A percentile compares a stretch with the other conserved stretches of the same genome.
Evolutionary conservation across 1,284 basidiomycete species (phyloP).

Genomic region (Ceratobasidium sp.): DNA sequence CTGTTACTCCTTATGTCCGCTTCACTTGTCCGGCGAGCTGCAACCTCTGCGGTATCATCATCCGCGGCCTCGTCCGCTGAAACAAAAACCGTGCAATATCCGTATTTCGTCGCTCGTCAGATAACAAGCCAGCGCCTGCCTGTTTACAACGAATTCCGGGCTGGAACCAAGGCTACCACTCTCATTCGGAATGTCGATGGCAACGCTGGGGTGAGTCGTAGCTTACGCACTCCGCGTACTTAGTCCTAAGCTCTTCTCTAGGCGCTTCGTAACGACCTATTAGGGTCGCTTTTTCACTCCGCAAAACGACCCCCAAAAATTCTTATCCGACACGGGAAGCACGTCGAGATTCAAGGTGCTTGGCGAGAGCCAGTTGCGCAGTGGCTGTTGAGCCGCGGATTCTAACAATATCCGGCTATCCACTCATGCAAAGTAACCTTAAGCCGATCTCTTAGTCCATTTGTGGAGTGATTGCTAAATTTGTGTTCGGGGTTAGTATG

Average conservation of each 20-base stretch:
- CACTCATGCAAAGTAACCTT: too few relatives aligned
- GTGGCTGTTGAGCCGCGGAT: slow-evolving; percentile 30
- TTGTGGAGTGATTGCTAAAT: background rate
- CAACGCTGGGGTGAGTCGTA: slow-evolving; percentile 34
- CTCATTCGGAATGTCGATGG: slow-evolving; percentile 42
- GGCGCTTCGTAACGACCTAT: slow-evolving; percentile 35
- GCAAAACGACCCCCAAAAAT: slow-evolving; percentile 22
- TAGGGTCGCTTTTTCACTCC: slow-evolving; percentile 20
- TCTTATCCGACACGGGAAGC: slow-evolving; percentile 36
- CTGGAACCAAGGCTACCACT: slow-evolving; percentile 37
- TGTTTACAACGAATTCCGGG: slow-evolving; percentile 38
- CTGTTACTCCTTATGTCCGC: slow-evolving; percentile 17
- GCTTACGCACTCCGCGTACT: background rate
- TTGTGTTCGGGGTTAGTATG: background rate
- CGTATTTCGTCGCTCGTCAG: slow-evolving; percentile 30
- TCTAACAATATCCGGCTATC: background rate
- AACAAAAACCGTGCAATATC: slow-evolving; percentile 20
- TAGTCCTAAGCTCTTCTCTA: background rate
- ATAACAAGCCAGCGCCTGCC: slow-evolving; percentile 25
- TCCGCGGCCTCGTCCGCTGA: background rate
- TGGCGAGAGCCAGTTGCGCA: slow-evolving; percentile 28
- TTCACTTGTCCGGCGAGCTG: slow-evolving; percentile 20
- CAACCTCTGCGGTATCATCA: background rate
- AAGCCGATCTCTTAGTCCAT: too few relatives aligned
- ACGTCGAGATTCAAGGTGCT: slow-evolving; percentile 30